phyloP scores from a whole-genome alignment of 2,329 filamentous ascomycete species.

The Rosellinia necatrix region DNA sequence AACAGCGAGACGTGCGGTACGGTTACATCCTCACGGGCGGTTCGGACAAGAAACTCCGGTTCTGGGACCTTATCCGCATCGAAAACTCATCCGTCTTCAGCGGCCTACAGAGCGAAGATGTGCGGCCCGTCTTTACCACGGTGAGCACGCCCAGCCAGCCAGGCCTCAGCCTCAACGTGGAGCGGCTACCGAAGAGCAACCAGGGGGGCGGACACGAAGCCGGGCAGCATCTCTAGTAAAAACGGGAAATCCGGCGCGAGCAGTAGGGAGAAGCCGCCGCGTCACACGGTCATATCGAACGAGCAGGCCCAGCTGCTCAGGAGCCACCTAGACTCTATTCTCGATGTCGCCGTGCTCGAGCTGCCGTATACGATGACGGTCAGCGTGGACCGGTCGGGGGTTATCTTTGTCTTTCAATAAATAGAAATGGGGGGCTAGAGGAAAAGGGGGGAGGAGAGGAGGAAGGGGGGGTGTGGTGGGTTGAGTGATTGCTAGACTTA shows the following conservation, averaged over 20 bases:
- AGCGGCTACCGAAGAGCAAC: conserved; percentile 55
- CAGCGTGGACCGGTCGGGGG: conserved; percentile 84
- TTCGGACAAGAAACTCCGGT: conserved; percentile 87
- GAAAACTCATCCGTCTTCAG: conserved; percentile 82
- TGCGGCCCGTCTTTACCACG: conserved; percentile 73
- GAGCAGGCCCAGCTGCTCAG: conserved; percentile 86
- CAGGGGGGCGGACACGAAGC: conserved; percentile 35
- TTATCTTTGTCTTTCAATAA: conserved; percentile 77
- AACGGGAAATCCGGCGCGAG: conserved; percentile 29
- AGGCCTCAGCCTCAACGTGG: conserved; percentile 65
- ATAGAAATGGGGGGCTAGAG: conserved; percentile 7
- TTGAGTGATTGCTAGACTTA: no score
- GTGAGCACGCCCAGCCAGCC: conserved; percentile 56
- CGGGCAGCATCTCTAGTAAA: conserved; percentile 21
- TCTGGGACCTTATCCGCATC: conserved; percentile 84
- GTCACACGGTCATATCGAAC: conserved; percentile 82
- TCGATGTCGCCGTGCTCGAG: conserved; percentile 88
- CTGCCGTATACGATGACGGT: conserved; percentile 91
- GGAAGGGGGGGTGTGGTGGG: not conserved
- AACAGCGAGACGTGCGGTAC: conserved; percentile 73
- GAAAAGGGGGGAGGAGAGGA: conserved; percentile 13
- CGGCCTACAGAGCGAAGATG: conserved; percentile 71
- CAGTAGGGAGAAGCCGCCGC: conserved; percentile 56
- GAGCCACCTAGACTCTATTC: conserved; percentile 84
- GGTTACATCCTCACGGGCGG: conserved; percentile 87